phyloP scores from a whole-genome alignment of 176 grass and related monocot genomes.

The Zizania latifolia region DNA sequence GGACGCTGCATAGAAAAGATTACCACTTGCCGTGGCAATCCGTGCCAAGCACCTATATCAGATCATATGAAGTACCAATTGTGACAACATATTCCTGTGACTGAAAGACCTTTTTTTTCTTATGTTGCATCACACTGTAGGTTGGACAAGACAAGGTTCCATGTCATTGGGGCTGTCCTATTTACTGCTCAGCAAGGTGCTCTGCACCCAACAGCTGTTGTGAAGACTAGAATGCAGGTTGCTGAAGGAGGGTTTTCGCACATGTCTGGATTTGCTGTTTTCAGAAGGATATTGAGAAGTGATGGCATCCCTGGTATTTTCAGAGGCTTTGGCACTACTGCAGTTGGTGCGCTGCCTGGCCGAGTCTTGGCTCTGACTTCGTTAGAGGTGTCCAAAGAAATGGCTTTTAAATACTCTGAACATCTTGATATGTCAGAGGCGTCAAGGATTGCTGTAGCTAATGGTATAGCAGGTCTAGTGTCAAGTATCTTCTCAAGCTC shows the following conservation, averaged over 20 bases:
- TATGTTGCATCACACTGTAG: constrained; percentile 31
- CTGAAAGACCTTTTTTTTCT: neutral
- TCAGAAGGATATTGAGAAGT: constrained; percentile 67
- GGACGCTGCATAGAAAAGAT: neutral
- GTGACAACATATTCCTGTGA: neutral
- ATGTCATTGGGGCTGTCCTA: constrained; percentile 75
- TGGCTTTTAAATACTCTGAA: constrained; percentile 67
- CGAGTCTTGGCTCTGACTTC: constrained; percentile 77
- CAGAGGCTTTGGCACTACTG: constrained; percentile 87
- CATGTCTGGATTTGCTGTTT: constrained; percentile 66
- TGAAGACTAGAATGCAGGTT: constrained; percentile 96
- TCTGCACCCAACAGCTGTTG: constrained; percentile 80
- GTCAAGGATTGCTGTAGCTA: constrained; percentile 57
- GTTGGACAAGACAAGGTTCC: constrained; percentile 92
- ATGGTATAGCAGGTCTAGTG: constrained; percentile 61
- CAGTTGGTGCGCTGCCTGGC: constrained; percentile 79
- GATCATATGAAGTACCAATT: neutral
- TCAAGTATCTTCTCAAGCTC: constrained; percentile 72
- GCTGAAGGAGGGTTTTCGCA: constrained; percentile 54
- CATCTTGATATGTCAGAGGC: constrained; percentile 66
- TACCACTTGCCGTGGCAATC: neutral
- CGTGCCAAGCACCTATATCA: neutral
- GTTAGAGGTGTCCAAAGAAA: constrained; percentile 83
- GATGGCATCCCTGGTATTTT: constrained; percentile 77
- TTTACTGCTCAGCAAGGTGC: constrained; percentile 81